Base-by-base conservation (phyloP, 805 yeast genomes). In the Citeromyces matritensis region DNA sequence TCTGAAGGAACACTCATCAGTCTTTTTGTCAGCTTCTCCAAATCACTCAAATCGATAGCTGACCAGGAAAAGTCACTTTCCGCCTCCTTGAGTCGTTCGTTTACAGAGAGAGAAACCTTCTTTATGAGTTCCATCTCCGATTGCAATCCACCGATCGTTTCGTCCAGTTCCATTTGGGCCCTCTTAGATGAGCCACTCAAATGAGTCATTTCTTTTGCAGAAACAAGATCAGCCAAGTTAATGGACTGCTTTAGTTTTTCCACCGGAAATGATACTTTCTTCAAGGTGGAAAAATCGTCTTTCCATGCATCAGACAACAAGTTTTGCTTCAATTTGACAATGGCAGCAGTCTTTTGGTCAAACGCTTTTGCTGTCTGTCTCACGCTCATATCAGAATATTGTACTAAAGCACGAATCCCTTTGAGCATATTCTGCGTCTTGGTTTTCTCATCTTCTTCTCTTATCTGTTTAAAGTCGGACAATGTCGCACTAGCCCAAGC, bases 371-470 rank as follows among this genome's bases (percentile, higher is more conserved):
- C 71, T 3, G 63, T 51, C 1, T 57, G 58, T 30, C 53, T 53
- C 29, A 61, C 53, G 36, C 65, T 59, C 33, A 63, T 57, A n/a
- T 63, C 55, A 27, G 60, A 58, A 39, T 69, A 68, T 40, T 66
- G 74, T 33, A 66, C 61, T 8, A 70, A 51, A 2, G 64, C 63
- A 39, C 63, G 66, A 26, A 69, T 48, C 4, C 71, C 57, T 26
- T 60, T 58, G 42, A 70, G 54, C n/a, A 69, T 63, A 11, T 53
- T 47, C 38, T 61, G 61, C 30, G 67, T 53, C 30, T 59, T 60
- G 29, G 49, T 41, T 29, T 41, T 40, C n/a, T 24, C 27, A 9
- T 26, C 23, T 10, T 21, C 30, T 25, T 26, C 29, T 5, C 15
- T 30, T 4, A 15, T 17, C 19, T 45, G 46, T 21, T 44, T 33